Evolutionary conservation across 2,329 filamentous ascomycete genomes (phyloP), one percentile per base, ranked within the genome.

Genomic region (Erysiphe neolycopersici): DNA sequence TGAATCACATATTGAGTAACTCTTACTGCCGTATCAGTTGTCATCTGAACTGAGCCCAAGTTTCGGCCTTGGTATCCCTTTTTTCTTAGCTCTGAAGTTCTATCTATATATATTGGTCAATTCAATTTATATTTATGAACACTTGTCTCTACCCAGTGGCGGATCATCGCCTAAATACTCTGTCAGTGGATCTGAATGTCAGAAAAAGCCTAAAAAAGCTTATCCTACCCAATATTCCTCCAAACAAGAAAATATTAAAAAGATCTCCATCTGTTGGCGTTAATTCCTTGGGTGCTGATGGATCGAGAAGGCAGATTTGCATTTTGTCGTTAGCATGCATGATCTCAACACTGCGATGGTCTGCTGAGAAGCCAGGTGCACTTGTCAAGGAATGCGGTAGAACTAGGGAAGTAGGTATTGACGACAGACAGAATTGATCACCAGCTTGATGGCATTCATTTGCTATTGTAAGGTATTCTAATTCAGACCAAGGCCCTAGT

Each of bases 31-130:
- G 89, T 98, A 59, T 98, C 89, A 4, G 89, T 98, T 3, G 89
- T 95, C 87, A 98, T 94, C 61, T 98, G 89, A 53, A 85, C 77
- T 8, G 87, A 82, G 0, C 89, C 89, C 29, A 98, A 66, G 46
- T 89, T 71, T 43, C 89, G 75, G 46, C 87, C 84, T 46, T 76
- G 67, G 54, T 92, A 98, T 3, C 89, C 89, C 58, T 95, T 93
- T 61, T 82, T 84, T 43, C 89, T 75, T 53, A 98, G 64, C 60
- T 98, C 89, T n/a, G 81, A 87, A 4, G 89, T 98, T 48, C 89
- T 77, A 61, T 95, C 87, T 91, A 35, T 46, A 8, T 16, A 37
- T 18, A 16, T 1, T 11, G 9, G 14, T 37, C 14, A 37, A 16
- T 17, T 37, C 4, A 2, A 37, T 18, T 16, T 37, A 5, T 17